These are phyloP conservation scores for Pilasporangium apinafurcum DNA, from an alignment of 352 stramenopile genomes.

Conservation along the genomic window DNA sequence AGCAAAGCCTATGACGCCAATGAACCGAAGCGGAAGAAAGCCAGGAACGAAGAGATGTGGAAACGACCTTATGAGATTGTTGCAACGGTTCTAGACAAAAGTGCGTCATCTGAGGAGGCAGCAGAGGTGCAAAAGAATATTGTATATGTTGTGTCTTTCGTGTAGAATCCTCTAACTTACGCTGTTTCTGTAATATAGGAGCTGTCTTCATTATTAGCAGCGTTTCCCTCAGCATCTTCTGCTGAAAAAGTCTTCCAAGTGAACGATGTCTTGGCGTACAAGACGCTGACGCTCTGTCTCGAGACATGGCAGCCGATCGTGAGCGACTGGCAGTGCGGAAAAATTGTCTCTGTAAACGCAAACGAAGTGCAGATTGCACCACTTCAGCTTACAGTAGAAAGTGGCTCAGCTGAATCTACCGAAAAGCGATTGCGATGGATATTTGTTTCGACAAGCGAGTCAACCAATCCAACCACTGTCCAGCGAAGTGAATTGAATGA, in stretches of 20 bases:
- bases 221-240: slow-evolving; percentile 14
- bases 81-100: slow-evolving; percentile 42
- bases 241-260: slow-evolving; percentile 14
- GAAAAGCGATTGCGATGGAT: slow-evolving; percentile 7
- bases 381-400: background rate
- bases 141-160: background rate
- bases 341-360: slow-evolving; percentile 10
- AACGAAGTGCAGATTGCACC: background rate
- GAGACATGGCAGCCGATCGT: slow-evolving; percentile 71
- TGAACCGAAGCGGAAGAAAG: slow-evolving; percentile 10
- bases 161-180: slow-evolving; percentile 3
- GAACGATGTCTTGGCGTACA: slow-evolving; percentile 60
- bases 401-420: slow-evolving; percentile 5
- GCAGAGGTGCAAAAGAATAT: too few species aligned
- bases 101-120: background rate
- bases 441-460: background rate
- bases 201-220: slow-evolving; percentile 16
- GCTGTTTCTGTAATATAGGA: slow-evolving; percentile 8
- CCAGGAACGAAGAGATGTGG: slow-evolving; percentile 50
- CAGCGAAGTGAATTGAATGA: slow-evolving; percentile 37
- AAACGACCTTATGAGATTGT: slow-evolving; percentile 79
- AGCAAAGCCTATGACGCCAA: background rate
- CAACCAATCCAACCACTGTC: background rate
- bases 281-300: slow-evolving; percentile 68
- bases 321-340: slow-evolving; percentile 60